Base-by-base conservation (phyloP, 768 basidiomycete species). In the Cystofilobasidium ferigula region DNA sequence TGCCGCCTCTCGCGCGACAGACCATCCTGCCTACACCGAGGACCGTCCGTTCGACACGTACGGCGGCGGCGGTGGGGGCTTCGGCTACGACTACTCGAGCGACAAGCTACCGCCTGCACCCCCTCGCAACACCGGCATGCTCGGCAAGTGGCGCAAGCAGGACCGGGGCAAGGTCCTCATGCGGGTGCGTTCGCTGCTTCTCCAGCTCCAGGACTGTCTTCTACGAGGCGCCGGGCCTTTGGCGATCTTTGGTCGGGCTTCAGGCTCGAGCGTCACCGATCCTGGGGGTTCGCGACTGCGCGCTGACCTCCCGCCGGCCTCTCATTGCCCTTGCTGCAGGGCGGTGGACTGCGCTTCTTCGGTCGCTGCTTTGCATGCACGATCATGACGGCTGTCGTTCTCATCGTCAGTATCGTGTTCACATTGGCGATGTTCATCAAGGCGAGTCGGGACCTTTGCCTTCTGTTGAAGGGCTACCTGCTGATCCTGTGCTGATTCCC, bases 361-460 rank as follows among this genome's bases (percentile, higher is more conserved):
- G 64, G 64, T 18, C 58, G 64, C 7, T 60, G 58, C 35, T 53
- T 66, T 16, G 32, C 16, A 32, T 66, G 64, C 58, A 60, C 58
- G 7, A 2, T 66, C 22, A 40, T 66, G 57, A 61, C 61, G 20
- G 22, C 30, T 1, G 4, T 66, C 35, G 64, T 61, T 22, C 58
- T 66, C 47, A n/a, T 61, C 16, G 26, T 61, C 22, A 30, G 57
- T 22, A 36, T 66, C 58, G 43, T 66, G 35, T 53, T 66, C 40
- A 42, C 64, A 8, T 42, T 60, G 22, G 64, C 58, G 24, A 30
- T 66, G 16, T 66, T 59, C 59, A 66, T 66, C 58, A 66, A 58
- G 48, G 58, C 43, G 6, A 38, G 36, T 42, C 32, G 5, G 4
- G 36, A 4, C 26, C n/a, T n/a, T 34, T 32, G 1, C 30, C 6